These are phyloP conservation scores for Corymbia calophylla DNA, from an alignment of 441 rosid species.

Conservation along the genomic window DNA sequence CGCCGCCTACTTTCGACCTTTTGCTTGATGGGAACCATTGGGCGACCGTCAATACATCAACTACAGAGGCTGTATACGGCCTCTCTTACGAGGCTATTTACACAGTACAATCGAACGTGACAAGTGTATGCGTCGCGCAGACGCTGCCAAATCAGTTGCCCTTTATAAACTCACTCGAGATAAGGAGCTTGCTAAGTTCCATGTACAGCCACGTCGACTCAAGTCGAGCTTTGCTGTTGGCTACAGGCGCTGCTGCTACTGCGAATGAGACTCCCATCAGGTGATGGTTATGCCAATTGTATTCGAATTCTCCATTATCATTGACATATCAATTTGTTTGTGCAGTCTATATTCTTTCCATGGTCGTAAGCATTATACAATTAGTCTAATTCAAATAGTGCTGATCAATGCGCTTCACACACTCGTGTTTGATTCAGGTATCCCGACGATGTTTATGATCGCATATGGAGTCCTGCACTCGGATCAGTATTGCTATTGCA, in stretches of 20 bases:
- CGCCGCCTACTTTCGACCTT: conserved; percentile 42
- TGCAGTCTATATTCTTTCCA: background rate
- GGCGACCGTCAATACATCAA: conserved; percentile 23
- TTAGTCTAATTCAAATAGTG: background rate
- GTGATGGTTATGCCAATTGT: background rate
- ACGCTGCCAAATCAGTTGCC: background rate
- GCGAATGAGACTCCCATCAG: background rate
- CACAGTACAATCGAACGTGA: background rate
- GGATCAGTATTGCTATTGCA: background rate
- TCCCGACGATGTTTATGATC: background rate
- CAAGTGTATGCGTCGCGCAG: background rate
- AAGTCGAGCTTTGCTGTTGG: background rate
- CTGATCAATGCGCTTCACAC: background rate
- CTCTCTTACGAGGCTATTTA: conserved; percentile 17
- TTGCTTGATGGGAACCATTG: conserved; percentile 45
- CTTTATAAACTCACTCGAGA: background rate
- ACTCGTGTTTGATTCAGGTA: background rate
- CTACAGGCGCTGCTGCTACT: background rate
- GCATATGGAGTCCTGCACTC: background rate
- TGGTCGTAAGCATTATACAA: background rate
- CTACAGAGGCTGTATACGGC: background rate
- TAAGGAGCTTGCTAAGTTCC: background rate
- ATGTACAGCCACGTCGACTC: background rate
- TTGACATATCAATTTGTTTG: fast-evolving
- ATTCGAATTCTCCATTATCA: background rate